Evolutionary conservation across 2,329 filamentous ascomycete species (phyloP), one percentile per base, ranked within the genome.

Genomic region (Fusarium lyarnte): DNA sequence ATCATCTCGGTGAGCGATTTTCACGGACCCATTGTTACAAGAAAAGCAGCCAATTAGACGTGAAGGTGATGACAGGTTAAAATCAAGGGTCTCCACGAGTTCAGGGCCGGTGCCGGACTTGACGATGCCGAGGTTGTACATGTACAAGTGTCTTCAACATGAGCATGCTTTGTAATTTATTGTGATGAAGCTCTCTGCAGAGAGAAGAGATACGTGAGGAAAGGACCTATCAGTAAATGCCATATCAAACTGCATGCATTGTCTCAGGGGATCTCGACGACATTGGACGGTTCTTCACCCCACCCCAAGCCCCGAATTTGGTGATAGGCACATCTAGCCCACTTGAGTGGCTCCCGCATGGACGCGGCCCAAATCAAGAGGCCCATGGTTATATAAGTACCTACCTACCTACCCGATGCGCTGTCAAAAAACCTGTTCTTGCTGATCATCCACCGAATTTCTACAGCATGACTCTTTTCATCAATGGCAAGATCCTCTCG

Each of bases 401-500:
- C 27, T 29, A 29, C 55, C 46, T 36, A 25, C 33, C 45, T 41
- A 36, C 49, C 51, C 19, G 25, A 51, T 10, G 16, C 14, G 58
- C 43, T 33, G 29, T 25, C 17, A 33, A 35, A 35, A 23, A 29
- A 4, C 46, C n/a, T 45, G 25, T 58, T 31, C 38, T 35, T 27
- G 14, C 27, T 23, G 17, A 33, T 16, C 16, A 47, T 23, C n/a
- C 46, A 27, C 9, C 9, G 27, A 17, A 21, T 38, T 25, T 4
- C 17, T 4, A 2, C 29, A 49, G 29, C 7, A 49, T 76, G 74
- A 61, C 74, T 46, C 60, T 80, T 17, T 75, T 81, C 39, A 65
- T 72, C 33, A 80, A 81, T 65, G 79, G 78, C 33, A 77, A 70
- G 42, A 76, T 81, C 59, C 66, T 81, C 36, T 66, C 74, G 17